Base-by-base conservation (phyloP, 2,329 filamentous ascomycete genomes). In the Penicillium vulpinum region DNA sequence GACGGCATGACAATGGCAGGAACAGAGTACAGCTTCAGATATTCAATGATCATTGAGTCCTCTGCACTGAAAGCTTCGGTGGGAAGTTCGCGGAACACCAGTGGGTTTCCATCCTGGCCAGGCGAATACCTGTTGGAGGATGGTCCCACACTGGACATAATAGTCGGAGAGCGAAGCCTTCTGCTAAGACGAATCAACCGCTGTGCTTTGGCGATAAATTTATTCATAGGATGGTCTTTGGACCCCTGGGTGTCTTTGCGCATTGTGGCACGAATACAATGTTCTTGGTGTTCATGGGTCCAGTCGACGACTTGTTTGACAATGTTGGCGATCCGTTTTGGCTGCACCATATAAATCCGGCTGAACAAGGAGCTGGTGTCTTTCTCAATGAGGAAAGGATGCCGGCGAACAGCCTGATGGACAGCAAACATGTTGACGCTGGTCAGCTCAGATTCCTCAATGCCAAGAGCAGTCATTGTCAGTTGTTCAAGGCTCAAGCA, bases 1-100 rank as follows among this genome's bases (percentile, higher is more conserved):
- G 73, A 65, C 5, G 69, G 70, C 57, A 72, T 69, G 38, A 78
- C 73, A 44, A 73, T 69, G 1, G 70, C 66, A n/a, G 77, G 77
- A 40, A 77, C 75, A 28, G 73, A 70, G 71, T 80, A 86, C 9
- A 80, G 73, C 62, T 83, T 78, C 26, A 87, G 67, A 58, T 83
- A 86, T 16, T 79, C 76, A 39, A 87, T 77, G 22, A 88, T 81
- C 29, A 77, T 76, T 38, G 73, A 73, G 41, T 88, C 85, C 9
- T 73, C 65, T 3, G 74, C 66, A 9, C 70, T 79, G 58, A 86
- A 87, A 0, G 67, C 56, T 44, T 75, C 71, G 0, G 73, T 75
- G 1, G 66, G 48, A 5, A 74, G 63, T 48, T 73, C 68, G 16
- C 69, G 69, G 56, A 68, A 73, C 5, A 70, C 56, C 57, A 64